phyloP scores from a whole-genome alignment of 2,329 filamentous ascomycete genomes.

The Aspergillus pseudonomiae region DNA sequence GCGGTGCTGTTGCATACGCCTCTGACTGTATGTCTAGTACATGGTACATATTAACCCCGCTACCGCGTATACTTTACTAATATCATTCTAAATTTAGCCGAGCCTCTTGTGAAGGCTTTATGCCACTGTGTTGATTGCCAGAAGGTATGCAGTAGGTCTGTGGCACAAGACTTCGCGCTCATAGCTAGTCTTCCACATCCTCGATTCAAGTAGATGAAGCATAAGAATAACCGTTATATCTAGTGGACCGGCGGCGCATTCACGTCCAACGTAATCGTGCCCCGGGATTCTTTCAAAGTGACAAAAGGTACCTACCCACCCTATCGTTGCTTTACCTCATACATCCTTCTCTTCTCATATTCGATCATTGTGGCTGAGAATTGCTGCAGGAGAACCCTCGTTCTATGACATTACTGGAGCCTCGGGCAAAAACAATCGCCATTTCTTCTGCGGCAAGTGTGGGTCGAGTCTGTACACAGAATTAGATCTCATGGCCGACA shows the following conservation, averaged over 20 bases:
- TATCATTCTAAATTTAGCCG: slow-evolving; percentile 33
- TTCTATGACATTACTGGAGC: slow-evolving; percentile 52
- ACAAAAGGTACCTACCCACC: slow-evolving; percentile 46
- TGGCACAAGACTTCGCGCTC: no score
- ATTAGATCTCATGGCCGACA: slow-evolving; percentile 57
- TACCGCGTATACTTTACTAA: background rate
- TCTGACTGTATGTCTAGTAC: slow-evolving; percentile 25
- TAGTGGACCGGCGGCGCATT: slow-evolving; percentile 58
- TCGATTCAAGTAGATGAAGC: background rate
- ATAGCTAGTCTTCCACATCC: background rate
- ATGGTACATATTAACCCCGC: background rate
- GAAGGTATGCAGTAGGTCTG: slow-evolving; percentile 43
- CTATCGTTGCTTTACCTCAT: background rate
- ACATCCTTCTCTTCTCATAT: background rate
- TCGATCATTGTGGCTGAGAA: background rate
- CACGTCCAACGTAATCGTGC: slow-evolving; percentile 58
- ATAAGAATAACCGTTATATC: background rate
- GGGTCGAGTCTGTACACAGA: slow-evolving; percentile 56
- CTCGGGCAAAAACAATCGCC: slow-evolving; percentile 59
- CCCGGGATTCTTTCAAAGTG: slow-evolving; percentile 51
- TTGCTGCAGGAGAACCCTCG: slow-evolving; percentile 47
- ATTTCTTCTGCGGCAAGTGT: slow-evolving; percentile 59
- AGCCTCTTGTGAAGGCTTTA: slow-evolving; percentile 48
- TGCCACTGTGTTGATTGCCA: slow-evolving; percentile 60
- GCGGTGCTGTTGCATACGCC: slow-evolving; percentile 34